Evolutionary conservation across 192 early-diverging fungal species (phyloP).

Genomic region (Pilaira anomala): DNA sequence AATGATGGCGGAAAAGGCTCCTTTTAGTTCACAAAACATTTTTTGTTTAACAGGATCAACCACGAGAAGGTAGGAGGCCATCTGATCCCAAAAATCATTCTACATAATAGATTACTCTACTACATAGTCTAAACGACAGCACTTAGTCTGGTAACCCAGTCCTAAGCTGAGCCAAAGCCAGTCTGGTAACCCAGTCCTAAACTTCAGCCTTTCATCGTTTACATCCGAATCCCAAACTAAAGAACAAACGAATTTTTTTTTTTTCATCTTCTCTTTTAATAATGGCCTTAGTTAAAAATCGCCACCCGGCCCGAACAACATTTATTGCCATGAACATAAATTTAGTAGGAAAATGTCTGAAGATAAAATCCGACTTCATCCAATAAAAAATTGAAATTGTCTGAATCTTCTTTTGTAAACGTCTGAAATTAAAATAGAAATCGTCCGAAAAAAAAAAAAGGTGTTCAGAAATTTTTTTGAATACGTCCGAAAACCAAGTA

Average conservation of each 20-base stretch:
- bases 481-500: slow-evolving; percentile 1
- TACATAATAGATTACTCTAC: slow-evolving; percentile 2
- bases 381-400: too few relatives aligned
- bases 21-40: slow-evolving; percentile 2
- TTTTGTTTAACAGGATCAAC: slow-evolving; percentile 4
- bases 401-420: slow-evolving; percentile 3
- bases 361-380: slow-evolving; percentile 1
- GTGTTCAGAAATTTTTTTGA: not conserved
- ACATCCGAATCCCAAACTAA: slow-evolving; percentile 3
- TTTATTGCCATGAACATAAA: slow-evolving; percentile 4
- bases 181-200: slow-evolving; percentile 3
- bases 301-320: slow-evolving; percentile 3
- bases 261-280: slow-evolving; percentile 4
- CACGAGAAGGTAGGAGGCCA: slow-evolving; percentile 3
- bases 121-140: slow-evolving; percentile 3
- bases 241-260: slow-evolving; percentile 3
- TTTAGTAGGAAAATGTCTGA: slow-evolving; percentile 2
- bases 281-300: slow-evolving; percentile 4
- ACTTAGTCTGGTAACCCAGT: slow-evolving; percentile 3
- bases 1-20: slow-evolving; percentile 3
- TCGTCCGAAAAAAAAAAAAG: slow-evolving; percentile 3
- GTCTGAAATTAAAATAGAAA: slow-evolving; percentile 4
- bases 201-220: slow-evolving; percentile 2
- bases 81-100: slow-evolving; percentile 2
- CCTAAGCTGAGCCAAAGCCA: not conserved